A percentile compares a stretch with the other conserved stretches of the same genome.
phyloP scores from a whole-genome alignment of 352 stramenopile genomes.

The Phytophthora pini region DNA sequence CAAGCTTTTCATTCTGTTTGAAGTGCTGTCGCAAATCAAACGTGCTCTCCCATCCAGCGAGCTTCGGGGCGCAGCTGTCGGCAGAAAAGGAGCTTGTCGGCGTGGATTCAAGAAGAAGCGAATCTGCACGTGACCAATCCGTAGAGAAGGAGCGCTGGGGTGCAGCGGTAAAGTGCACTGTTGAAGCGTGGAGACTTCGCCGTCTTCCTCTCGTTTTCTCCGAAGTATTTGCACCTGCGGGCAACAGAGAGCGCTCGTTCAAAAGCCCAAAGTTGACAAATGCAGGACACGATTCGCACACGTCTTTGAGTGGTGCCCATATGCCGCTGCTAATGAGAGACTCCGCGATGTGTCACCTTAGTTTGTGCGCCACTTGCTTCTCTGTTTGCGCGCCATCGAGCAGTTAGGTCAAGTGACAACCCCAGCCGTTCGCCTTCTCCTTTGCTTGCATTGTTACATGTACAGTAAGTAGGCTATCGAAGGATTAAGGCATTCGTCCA shows the following conservation, averaged over 20 bases:
- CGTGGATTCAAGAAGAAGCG: slow-evolving; percentile 8
- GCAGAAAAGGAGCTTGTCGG: slow-evolving; percentile 19
- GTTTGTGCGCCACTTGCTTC: slow-evolving; percentile 19
- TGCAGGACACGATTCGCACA: background rate
- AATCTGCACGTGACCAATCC: slow-evolving; percentile 5
- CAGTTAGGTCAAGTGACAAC: slow-evolving; percentile 15
- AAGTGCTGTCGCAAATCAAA: slow-evolving; percentile 22
- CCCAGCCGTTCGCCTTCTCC: slow-evolving; percentile 6
- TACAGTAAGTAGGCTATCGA: background rate
- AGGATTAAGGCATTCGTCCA: background rate
- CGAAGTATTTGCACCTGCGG: slow-evolving; percentile 3
- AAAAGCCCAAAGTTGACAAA: background rate
- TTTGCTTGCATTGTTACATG: background rate
- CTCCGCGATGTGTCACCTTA: slow-evolving; percentile 5
- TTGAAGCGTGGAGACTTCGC: slow-evolving; percentile 3
- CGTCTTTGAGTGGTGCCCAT: background rate
- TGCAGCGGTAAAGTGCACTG: slow-evolving; percentile 2
- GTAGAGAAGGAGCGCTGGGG: slow-evolving; percentile 22
- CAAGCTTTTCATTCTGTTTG: no score
- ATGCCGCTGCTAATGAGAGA: slow-evolving; percentile 10
- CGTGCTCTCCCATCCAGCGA: slow-evolving; percentile 23
- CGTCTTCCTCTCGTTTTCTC: slow-evolving; percentile 8
- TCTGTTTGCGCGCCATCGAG: slow-evolving; percentile 22
- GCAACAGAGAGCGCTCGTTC: slow-evolving; percentile 6
- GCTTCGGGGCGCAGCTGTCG: slow-evolving; percentile 20